Base-by-base conservation (phyloP, 1,284 basidiomycete genomes). In the Tremellales sp. region DNA sequence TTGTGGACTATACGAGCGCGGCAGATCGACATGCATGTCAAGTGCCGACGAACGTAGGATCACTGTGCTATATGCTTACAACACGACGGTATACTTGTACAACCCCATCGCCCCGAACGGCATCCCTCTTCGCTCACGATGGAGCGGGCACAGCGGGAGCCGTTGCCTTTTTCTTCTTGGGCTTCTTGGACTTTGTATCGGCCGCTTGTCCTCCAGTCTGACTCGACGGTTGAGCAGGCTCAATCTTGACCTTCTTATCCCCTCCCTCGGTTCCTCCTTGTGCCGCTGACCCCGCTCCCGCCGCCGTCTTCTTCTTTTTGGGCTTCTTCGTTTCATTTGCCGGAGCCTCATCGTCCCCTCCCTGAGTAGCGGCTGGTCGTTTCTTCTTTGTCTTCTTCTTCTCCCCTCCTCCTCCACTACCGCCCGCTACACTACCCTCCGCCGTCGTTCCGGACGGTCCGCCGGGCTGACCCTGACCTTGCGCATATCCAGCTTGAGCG, bases 331-430 rank as follows among this genome's bases (percentile, higher is more conserved):
- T n/a, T 4, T 41, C 42, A 8, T 24, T 46, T 5, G 35, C 49
- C 13, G 40, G 40, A 47, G 43, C 40, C 21, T 43, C 42, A 24
- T 41, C 17, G n/a, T n/a, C n/a, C n/a, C n/a, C n/a, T n/a, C n/a
- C n/a, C n/a, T n/a, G n/a, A n/a, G n/a, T n/a, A n/a, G n/a, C n/a
- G 1, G 36, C 29, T 25, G 52, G 43, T 22, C 57, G 21, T 42
- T 58, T 64, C 50, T 64, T 64, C 50, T 61, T 61, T 2, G 39
- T 26, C 52, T 52, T 58, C 23, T 40, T 40, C 29, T 43, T 48
- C 23, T 36, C 29, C 25, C 19, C 46, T 12, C 41, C 48, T 6
- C 25, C 43, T 29, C 21, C 41, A 15, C 31, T 43, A 10, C 37
- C 51, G 27, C 29, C 44, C 13, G 26, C 19, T 19, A 23, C 48